Evolutionary conservation across 345 rosid genomes (phyloP), one percentile per base, ranked within the genome.

Genomic region (Leavenworthia alabamica): DNA sequence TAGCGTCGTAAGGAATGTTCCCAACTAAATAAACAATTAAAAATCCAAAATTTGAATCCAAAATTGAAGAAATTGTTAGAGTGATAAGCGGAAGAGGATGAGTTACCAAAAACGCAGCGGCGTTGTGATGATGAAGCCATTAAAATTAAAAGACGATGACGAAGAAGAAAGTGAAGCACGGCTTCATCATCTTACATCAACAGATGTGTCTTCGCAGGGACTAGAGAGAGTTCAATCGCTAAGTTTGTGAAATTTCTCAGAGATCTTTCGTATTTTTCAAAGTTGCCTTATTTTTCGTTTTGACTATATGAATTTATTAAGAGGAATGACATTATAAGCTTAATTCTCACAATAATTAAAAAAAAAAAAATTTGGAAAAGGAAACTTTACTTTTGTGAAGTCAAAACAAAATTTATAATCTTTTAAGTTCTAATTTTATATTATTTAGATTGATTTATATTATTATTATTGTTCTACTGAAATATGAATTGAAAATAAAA

Each of bases 1-100:
- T 87, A 14, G 89, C 94, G 77, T 89, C 99, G 77, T 89, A 93
- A 3, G 99, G 99, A 75, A 93, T 93, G 66, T 93, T 93, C 68
- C 99, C 99, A 79, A 93, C 99, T 93, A 84, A 33, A 56, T 13
- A 57, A 23, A 24, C 8, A 35, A 45, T 1, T 8, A 27, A 64
- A 41, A 42, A 7, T 31, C 55, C 20, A 39, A 7, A 63, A 22
- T 4, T 19, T 11, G 17, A 23, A 58, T 14, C 50, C 20, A 73
- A 43, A 35, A 13, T 27, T 8, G 66, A 52, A 39, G 10, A 12
- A 23, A 53, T 1, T n/a, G 10, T 7, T 6, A 33, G 31, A 60
- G 39, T 26, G 15, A 4, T 12, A 33, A 5, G 43, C 2, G 47
- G 52, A 29, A 65, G 24, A 70, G 67, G 56, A 54, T 41, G 60